Conservation (phyloP, 2,329 filamentous ascomycete species). For the Fusarium sp. region DNA sequence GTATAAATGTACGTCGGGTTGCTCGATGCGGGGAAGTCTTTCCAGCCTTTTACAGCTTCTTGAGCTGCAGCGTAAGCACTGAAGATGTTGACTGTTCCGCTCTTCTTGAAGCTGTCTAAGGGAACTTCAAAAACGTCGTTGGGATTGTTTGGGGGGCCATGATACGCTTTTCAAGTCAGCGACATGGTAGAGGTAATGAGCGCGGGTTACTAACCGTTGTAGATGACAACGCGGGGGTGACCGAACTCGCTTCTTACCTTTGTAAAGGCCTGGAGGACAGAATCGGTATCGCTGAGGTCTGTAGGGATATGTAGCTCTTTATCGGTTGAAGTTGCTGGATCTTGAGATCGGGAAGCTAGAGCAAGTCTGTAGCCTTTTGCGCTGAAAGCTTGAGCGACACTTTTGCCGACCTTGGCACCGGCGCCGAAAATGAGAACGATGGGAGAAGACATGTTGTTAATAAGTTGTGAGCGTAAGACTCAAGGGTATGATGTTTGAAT, state of each 20-base stretch:
- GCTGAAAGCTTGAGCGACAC: constrained; percentile 12
- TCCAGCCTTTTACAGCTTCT: constrained; percentile 4
- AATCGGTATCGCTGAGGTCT: background rate
- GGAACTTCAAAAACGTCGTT: constrained; percentile 1
- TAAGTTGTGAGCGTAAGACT: accelerated
- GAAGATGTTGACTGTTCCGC: background rate
- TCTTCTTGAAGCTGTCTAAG: background rate
- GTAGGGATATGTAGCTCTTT: constrained; percentile 2
- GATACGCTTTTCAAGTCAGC: background rate
- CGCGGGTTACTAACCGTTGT: background rate
- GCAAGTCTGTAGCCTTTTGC: constrained; percentile 18
- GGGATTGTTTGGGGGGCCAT: background rate
- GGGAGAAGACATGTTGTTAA: background rate
- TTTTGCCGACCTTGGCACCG: constrained; percentile 15
- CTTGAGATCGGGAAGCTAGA: constrained; percentile 4
- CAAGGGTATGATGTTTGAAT: accelerated
- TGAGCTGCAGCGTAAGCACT: constrained; percentile 15
- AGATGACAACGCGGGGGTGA: constrained; percentile 6
- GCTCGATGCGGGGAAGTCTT: background rate
- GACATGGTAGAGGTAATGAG: too few species aligned
- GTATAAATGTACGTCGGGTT: constrained; percentile 8
- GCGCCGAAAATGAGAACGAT: constrained; percentile 19
- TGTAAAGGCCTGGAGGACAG: background rate
- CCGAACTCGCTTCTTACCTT: constrained; percentile 3
- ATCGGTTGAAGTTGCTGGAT: background rate